Percentiles rank a stretch among this genome's conserved stretches.
These are phyloP conservation scores for Diaporthe citriasiana DNA, from an alignment of 2,329 filamentous ascomycete species.

Conservation along the genomic window DNA sequence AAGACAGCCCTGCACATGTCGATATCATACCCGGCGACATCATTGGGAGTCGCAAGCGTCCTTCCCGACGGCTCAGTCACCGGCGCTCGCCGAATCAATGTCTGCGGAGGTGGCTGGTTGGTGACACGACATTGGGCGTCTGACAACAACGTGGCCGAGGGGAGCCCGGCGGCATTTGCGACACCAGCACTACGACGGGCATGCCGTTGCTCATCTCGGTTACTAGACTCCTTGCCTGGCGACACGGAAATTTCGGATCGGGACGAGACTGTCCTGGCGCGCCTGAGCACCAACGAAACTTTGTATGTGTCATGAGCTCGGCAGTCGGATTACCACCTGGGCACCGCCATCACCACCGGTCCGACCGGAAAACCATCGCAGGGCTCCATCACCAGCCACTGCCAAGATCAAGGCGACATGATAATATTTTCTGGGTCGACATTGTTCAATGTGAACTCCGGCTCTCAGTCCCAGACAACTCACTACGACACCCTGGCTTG, in stretches of 20 bases:
- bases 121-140: constrained; percentile 31
- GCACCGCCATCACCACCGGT: not conserved
- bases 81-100: constrained; percentile 10
- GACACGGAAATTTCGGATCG: not conserved
- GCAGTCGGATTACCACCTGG: constrained; percentile 12
- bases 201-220: not conserved
- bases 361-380: not conserved
- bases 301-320: constrained; percentile 32
- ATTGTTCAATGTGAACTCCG: not conserved
- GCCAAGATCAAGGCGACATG: no score
- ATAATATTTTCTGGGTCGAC: not conserved
- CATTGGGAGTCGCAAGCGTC: not conserved
- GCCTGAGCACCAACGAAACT: constrained; percentile 17
- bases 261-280: constrained; percentile 1
- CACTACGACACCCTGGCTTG: not conserved
- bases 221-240: not conserved
- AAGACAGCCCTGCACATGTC: constrained; percentile 4
- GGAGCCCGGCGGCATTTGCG: not conserved
- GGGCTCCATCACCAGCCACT: not conserved
- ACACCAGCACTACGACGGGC: constrained; percentile 4
- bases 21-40: not conserved
- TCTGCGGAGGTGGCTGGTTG: constrained; percentile 18
- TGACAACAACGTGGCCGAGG: constrained; percentile 32
- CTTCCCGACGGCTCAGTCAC: not conserved
- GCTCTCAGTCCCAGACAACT: not conserved